Evolutionary conservation across 306 rosid genomes (phyloP).

Genomic region (Bauhinia variegata): DNA sequence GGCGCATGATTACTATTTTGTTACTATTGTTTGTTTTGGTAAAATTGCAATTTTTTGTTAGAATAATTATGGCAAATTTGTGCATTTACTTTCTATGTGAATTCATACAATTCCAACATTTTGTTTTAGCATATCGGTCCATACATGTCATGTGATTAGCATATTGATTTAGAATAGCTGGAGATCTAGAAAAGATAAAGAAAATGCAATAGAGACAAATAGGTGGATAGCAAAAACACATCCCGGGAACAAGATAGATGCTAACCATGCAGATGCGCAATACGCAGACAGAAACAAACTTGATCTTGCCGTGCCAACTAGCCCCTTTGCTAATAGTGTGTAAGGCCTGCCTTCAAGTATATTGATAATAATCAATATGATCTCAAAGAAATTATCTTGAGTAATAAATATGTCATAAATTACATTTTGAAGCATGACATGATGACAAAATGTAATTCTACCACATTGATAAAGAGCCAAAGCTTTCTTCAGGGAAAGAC

Average conservation of each 20-base stretch:
- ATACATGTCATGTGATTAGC: slow-evolving; percentile 1
- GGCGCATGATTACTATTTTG: neutral
- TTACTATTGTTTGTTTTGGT: neutral
- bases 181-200: slow-evolving; percentile 16
- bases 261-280: slow-evolving; percentile 93
- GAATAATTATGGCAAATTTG: neutral
- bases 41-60: neutral
- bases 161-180: slow-evolving; percentile 1
- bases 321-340: slow-evolving; percentile 73
- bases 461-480: neutral
- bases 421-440: slow-evolving; percentile 18
- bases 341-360: slow-evolving; percentile 62
- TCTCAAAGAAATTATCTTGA: slow-evolving; percentile 8
- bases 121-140: slow-evolving; percentile 13
- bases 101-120: slow-evolving; percentile 1
- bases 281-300: slow-evolving; percentile 91
- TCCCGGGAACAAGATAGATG: slow-evolving; percentile 15
- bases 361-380: slow-evolving; percentile 25
- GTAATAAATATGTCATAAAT: neutral
- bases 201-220: slow-evolving; percentile 10
- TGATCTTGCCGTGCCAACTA: slow-evolving; percentile 92
- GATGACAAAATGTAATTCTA: neutral
- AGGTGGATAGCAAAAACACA: neutral
- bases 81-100: neutral
- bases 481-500: neutral